Evolutionary conservation across 345 rosid species (phyloP).

Genomic region (Xanthoceras sorbifolium): DNA sequence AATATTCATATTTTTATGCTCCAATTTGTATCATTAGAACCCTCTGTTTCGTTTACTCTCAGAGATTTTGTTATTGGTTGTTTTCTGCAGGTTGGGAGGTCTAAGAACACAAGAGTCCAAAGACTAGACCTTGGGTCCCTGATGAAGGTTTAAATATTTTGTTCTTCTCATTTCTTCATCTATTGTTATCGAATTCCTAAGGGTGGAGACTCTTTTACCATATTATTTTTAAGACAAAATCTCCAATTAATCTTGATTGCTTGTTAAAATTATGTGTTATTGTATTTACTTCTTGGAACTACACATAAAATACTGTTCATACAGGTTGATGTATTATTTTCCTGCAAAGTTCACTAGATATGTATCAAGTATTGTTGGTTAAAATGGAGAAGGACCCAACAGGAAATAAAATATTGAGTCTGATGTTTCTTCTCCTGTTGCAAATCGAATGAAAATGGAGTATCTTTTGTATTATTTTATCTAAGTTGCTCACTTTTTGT

Average conservation of each 20-base stretch:
- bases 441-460: not conserved
- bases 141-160: conserved; percentile 31
- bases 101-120: conserved; percentile 20
- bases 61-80: conserved; percentile 13
- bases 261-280: conserved; percentile 3
- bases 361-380: not conserved
- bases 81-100: conserved; percentile 28
- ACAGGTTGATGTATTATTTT: not conserved
- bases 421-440: not conserved
- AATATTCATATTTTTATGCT: too few species aligned
- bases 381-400: not conserved
- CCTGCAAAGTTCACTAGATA: not conserved
- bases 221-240: not conserved
- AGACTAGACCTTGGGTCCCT: conserved; percentile 6
- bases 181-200: not conserved
- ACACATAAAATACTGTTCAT: not conserved
- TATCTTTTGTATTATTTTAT: not conserved
- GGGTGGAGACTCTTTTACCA: not conserved
- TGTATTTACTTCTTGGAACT: not conserved
- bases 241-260: not conserved
- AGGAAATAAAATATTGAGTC: not conserved
- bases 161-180: not conserved
- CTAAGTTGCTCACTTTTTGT: not conserved
- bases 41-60: not conserved
- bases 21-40: too few species aligned